Conservation (phyloP, 805 yeast genomes). For the Candida dendrica region DNA sequence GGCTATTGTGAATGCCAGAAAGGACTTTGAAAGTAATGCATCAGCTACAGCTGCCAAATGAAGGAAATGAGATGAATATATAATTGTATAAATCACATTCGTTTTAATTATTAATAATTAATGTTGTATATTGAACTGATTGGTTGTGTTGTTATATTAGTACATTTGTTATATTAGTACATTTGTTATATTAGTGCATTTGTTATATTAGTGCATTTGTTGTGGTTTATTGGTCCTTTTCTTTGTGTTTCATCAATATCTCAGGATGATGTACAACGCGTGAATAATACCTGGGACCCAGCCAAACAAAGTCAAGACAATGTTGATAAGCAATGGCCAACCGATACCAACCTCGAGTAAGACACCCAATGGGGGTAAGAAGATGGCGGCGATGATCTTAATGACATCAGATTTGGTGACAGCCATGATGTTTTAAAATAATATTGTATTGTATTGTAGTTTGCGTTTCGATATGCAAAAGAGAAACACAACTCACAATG, state of each 20-base stretch:
- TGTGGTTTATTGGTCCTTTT: neutral
- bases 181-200: no score
- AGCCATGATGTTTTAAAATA: slow-evolving; percentile 27
- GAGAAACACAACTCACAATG: no score
- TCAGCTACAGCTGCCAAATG: neutral
- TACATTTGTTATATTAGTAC: no score
- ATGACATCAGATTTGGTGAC: slow-evolving; percentile 41
- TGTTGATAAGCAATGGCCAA: slow-evolving; percentile 31
- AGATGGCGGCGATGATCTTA: slow-evolving; percentile 39
- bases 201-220: no score
- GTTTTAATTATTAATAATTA: neutral
- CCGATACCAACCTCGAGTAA: slow-evolving; percentile 45
- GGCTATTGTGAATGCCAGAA: slow-evolving; percentile 22
- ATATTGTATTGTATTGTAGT: neutral
- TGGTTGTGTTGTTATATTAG: no score
- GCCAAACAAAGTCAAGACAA: slow-evolving; percentile 58
- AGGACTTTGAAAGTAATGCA: no score
- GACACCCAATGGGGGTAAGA: slow-evolving; percentile 54
- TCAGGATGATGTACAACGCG: slow-evolving; percentile 44
- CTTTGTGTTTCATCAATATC: slow-evolving; percentile 8
- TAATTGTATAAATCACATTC: slow-evolving; percentile 1
- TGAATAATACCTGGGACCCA: slow-evolving; percentile 68
- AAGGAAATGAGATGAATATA: no score
- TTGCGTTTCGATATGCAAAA: neutral
- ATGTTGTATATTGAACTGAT: neutral